Conservation (phyloP, 306 rosid genomes). For the Fragaria nilgerrensis region DNA sequence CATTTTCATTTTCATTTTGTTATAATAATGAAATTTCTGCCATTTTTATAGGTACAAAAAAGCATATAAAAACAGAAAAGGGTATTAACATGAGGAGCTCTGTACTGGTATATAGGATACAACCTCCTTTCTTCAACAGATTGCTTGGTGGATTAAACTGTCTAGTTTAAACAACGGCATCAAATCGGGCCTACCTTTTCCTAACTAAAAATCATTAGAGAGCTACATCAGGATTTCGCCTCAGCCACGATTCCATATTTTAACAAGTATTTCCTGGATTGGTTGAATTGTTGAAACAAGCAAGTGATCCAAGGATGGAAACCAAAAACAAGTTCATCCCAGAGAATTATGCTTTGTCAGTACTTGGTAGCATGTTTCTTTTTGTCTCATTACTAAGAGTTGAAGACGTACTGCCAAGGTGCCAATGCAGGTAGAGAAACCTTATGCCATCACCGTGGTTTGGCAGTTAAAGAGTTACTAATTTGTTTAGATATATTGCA, state of each 20-base stretch:
- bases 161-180: slow-evolving; percentile 9
- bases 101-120: neutral
- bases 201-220: neutral
- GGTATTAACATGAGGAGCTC: slow-evolving; percentile 21
- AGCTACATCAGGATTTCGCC: slow-evolving; percentile 11
- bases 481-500: too few species aligned
- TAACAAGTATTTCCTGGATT: slow-evolving; percentile 14
- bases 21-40: neutral
- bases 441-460: neutral
- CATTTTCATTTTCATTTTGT: slow-evolving; percentile 25
- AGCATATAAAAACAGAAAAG: slow-evolving; percentile 22
- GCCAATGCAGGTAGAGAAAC: slow-evolving; percentile 4
- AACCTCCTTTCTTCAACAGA: slow-evolving; percentile 12
- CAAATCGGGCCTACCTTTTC: slow-evolving; percentile 21
- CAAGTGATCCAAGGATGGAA: slow-evolving; percentile 17
- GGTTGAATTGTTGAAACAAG: slow-evolving; percentile 13
- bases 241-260: slow-evolving; percentile 21
- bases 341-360: neutral
- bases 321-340: slow-evolving; percentile 15
- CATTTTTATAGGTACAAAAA: slow-evolving; percentile 18
- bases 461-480: neutral
- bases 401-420: neutral
- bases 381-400: neutral
- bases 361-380: neutral
- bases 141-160: slow-evolving; percentile 15